Base-by-base conservation (phyloP, 441 rosid genomes). In the Brassica balearica region DNA sequence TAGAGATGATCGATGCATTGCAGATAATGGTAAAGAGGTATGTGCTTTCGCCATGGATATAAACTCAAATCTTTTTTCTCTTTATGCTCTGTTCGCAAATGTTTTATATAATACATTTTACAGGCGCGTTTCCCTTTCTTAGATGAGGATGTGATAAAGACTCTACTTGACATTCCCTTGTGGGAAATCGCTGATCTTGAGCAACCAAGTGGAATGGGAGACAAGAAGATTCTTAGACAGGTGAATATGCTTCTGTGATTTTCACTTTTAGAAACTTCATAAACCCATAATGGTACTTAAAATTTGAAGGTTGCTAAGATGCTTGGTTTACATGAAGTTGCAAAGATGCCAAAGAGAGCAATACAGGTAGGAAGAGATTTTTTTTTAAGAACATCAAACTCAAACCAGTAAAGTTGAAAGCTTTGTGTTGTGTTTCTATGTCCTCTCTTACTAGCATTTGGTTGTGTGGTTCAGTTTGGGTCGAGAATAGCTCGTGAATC, bases 401-500 rank as follows among this genome's bases (percentile, higher is more conserved):
- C 38, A 66, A 67, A 51, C 14, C 3, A 71, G n/a, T n/a, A n/a
- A n/a, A n/a, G n/a, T n/a, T n/a, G n/a, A n/a, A n/a, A n/a, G n/a
- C n/a, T 69, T 61, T 65, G 32, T 72, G 2, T 43, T 68, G 23
- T 20, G 4, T 15, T 62, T 58, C n/a, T 23, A 4, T n/a, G 27
- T 0, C 29, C 17, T 23, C 3, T 55, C 55, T 25, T 7, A 38
- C 22, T 27, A 55, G 9, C 17, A 14, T 64, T 43, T 73, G 69
- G 10, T 46, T 80, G 48, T 65, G 64, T 38, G 59, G 4, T 43
- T 65, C 79, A 95, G 97, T 95, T 95, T 43, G 98, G 99, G 14
- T 93, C 97, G 1, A 89, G 98, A 83, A 95, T 91, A 11, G 96
- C 96, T 2, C 88, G 98, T 86, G 97, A 93, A 82, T 95, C 98